phyloP scores from a whole-genome alignment of 2,329 filamentous ascomycete genomes.

The Simplicillium aogashimaense region DNA sequence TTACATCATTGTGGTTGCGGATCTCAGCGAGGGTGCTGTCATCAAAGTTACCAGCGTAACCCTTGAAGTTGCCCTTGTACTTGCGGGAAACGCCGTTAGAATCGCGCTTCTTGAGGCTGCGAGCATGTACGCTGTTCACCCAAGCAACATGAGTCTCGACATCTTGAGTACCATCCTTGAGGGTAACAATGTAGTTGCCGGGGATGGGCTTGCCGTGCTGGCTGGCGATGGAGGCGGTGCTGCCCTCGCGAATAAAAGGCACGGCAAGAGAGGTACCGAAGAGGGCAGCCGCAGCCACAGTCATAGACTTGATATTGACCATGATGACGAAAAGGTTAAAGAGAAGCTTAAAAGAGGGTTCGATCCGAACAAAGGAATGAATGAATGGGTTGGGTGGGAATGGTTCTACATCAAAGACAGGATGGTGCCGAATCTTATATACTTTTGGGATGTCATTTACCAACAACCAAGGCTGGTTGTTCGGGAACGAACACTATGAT shows the following conservation, averaged over 20 bases:
- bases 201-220: conserved; percentile 17
- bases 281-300: conserved; percentile 9
- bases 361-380: too few relatives aligned
- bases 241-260: background rate
- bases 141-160: conserved; percentile 35
- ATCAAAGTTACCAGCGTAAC: conserved; percentile 34
- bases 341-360: too few relatives aligned
- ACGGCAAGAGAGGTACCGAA: conserved; percentile 7
- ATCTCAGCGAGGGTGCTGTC: conserved; percentile 28
- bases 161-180: conserved; percentile 32
- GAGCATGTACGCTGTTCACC: conserved; percentile 42
- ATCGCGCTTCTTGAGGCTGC: conserved; percentile 38
- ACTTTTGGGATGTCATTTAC: too few relatives aligned
- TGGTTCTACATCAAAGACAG: too few relatives aligned
- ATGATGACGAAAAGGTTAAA: conserved; percentile 2
- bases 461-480: too few relatives aligned
- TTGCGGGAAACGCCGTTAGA: conserved; percentile 22
- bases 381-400: too few relatives aligned
- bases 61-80: conserved; percentile 22
- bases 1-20: conserved; percentile 29
- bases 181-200: conserved; percentile 50
- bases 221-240: conserved; percentile 9
- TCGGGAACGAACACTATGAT: too few relatives aligned
- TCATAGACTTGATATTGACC: conserved; percentile 7
- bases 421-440: too few relatives aligned